Evolutionary conservation across 345 rosid genomes (phyloP), one percentile per base, ranked within the genome.

Genomic region (Isatis tinctoria): DNA sequence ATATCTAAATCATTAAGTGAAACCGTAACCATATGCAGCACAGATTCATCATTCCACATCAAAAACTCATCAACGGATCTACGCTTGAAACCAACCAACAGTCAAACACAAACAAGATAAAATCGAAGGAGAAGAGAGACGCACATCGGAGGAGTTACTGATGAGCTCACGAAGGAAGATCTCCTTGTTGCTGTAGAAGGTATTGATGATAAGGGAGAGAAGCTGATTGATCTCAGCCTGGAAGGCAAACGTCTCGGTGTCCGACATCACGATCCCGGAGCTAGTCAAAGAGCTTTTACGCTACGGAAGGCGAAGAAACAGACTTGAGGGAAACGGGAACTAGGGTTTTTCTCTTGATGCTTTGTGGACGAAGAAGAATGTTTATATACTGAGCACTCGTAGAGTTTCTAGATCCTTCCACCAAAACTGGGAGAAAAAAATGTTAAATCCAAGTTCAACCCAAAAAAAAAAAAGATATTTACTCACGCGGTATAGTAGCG

Each of bases 181-280:
- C 61, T 57, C 61, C 61, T 57, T 57, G 40, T 57, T 57, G 40
- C 61, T 57, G 61, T 57, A 57, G 8, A 57, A 57, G 14, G 61
- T 57, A 18, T 57, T 57, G 61, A 57, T 57, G 61, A 57, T 57
- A 11, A 57, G 40, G 4, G 61, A 57, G 14, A 57, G 61, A 10
- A 57, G 20, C 37, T 57, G 61, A 11, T 57, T 57, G 61, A 57
- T 57, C 61, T 57, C 61, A 5, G 61, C 61, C 24, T 57, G 61
- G 40, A 57, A 57, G 6, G 61, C 61, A 36, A 57, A 57, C 0
- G 61, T 57, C 40, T 57, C 61, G 1, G 24, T 18, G 61, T 57
- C 61, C 36, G 61, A 18, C 61, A 57, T 57, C 22, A 3, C 52
- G 52, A 47, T 47, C 47, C 47, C 12, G 24, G 24, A 47, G 24